These are phyloP conservation scores for Alternaria hordeiaustralica DNA, from an alignment of 2,329 filamentous ascomycete species.

Conservation along the genomic window DNA sequence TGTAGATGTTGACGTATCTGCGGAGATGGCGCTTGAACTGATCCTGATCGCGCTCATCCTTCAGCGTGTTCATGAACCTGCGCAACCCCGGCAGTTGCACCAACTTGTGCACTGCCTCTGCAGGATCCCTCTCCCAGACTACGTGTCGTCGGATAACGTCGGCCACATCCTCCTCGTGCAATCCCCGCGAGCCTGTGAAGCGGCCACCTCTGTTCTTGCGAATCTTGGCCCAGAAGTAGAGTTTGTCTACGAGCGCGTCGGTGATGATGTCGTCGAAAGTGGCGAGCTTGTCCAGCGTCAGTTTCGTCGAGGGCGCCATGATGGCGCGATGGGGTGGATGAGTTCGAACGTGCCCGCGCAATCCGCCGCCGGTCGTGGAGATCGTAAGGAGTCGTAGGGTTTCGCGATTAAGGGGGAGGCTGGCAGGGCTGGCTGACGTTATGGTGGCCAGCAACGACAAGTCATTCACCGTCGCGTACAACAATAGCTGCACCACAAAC, in stretches of 20 bases:
- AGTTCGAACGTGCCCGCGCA: not conserved
- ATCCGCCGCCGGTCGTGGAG: not conserved
- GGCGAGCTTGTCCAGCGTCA: slow-evolving; percentile 86
- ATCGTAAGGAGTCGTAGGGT: slow-evolving; percentile 1
- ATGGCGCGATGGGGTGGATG: slow-evolving; percentile 15
- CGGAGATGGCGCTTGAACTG: slow-evolving; percentile 86
- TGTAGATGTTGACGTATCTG: slow-evolving; percentile 91
- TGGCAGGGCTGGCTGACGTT: slow-evolving; percentile 35
- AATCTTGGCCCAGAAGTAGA: slow-evolving; percentile 95
- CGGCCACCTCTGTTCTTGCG: slow-evolving; percentile 88
- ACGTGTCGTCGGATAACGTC: slow-evolving; percentile 68
- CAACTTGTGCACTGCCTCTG: slow-evolving; percentile 73
- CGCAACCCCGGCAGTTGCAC: slow-evolving; percentile 75
- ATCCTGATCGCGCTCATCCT: slow-evolving; percentile 78
- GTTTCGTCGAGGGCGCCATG: slow-evolving; percentile 66
- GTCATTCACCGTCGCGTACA: slow-evolving; percentile 28
- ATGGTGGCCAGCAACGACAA: slow-evolving; percentile 14
- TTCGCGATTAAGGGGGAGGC: slow-evolving; percentile 16
- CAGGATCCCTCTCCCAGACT: slow-evolving; percentile 75
- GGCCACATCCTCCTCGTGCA: slow-evolving; percentile 70
- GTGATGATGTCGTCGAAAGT: slow-evolving; percentile 96
- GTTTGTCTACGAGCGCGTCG: slow-evolving; percentile 91
- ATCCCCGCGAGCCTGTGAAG: slow-evolving; percentile 82
- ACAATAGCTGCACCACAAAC: slow-evolving; percentile 8
- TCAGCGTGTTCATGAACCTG: slow-evolving; percentile 72